These are phyloP conservation scores for Crucihimalaya himalaica DNA, from an alignment of 345 rosid genomes.

Conservation along the genomic window DNA sequence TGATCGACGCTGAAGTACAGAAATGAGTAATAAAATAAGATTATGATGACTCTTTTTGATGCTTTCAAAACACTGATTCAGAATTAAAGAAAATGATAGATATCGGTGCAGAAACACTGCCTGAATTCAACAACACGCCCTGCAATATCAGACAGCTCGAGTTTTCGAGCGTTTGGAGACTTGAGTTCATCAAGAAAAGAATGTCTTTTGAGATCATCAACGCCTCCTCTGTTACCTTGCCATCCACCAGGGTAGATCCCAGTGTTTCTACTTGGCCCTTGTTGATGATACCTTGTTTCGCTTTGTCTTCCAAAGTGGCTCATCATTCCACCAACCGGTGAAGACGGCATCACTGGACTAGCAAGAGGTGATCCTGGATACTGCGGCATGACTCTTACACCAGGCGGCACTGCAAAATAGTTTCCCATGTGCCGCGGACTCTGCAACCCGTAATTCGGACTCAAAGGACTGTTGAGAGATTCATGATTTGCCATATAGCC, in stretches of 20 bases:
- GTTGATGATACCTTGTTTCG: slow-evolving; percentile 62
- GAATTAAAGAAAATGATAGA: slow-evolving; percentile 26
- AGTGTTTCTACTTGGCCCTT: slow-evolving; percentile 56
- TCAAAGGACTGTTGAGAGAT: slow-evolving; percentile 48
- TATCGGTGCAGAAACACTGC: slow-evolving; percentile 44
- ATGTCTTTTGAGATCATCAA: slow-evolving; percentile 64
- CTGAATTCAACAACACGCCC: slow-evolving; percentile 95
- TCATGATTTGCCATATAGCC: slow-evolving; percentile 59
- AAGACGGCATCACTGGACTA: slow-evolving; percentile 70
- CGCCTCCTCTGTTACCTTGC: slow-evolving; percentile 79
- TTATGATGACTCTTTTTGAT: background rate
- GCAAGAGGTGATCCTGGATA: slow-evolving; percentile 67
- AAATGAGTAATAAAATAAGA: slow-evolving; percentile 12
- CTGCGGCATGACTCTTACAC: slow-evolving; percentile 66
- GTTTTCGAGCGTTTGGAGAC: slow-evolving; percentile 75
- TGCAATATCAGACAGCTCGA: slow-evolving; percentile 80
- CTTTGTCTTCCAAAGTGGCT: slow-evolving; percentile 54
- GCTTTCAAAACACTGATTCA: slow-evolving; percentile 10
- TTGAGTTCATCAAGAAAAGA: slow-evolving; percentile 92
- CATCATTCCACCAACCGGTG: slow-evolving; percentile 62
- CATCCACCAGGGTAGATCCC: slow-evolving; percentile 73
- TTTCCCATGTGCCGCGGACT: slow-evolving; percentile 61
- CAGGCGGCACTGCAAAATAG: slow-evolving; percentile 54
- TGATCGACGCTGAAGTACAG: slow-evolving; percentile 77
- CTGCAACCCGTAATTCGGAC: slow-evolving; percentile 50